phyloP scores from a whole-genome alignment of 2,329 filamentous ascomycete genomes.

The Aspergillus tamarii region DNA sequence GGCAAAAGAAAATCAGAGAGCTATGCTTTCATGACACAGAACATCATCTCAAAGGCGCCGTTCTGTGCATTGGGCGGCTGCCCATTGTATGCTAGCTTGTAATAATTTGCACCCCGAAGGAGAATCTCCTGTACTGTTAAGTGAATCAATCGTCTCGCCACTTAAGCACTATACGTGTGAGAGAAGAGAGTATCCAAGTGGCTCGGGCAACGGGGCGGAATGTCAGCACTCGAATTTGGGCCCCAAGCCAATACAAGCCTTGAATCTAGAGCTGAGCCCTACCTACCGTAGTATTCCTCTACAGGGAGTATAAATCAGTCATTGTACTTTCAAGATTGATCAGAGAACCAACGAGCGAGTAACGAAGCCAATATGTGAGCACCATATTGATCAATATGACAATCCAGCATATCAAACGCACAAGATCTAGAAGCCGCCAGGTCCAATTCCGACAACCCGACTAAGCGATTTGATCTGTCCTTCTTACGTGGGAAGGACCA shows the following conservation, averaged over 20 bases:
- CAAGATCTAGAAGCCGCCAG: background rate
- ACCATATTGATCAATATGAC: background rate
- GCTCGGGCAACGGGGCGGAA: background rate
- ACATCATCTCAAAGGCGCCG: conserved; percentile 50
- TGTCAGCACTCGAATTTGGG: background rate
- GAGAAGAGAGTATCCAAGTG: no score
- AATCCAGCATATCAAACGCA: background rate
- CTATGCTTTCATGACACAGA: conserved; percentile 33
- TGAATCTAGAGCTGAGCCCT: no score
- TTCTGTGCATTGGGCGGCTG: conserved; percentile 42
- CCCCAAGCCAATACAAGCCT: background rate
- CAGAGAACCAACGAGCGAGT: no score
- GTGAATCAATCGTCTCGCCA: no score
- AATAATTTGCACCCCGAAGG: no score
- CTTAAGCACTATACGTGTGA: no score
- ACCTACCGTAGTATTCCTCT: background rate
- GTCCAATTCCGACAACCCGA: background rate
- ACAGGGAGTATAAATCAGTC: background rate
- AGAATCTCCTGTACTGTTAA: no score
- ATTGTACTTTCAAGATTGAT: no score
- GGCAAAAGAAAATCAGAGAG: conserved; percentile 29
- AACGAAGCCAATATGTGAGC: no score
- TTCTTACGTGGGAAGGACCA: background rate
- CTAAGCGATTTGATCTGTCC: background rate
- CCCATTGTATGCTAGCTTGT: background rate